phyloP scores from a whole-genome alignment of 495 filamentous ascomycete species.

The Chaetomium cochliodes region DNA sequence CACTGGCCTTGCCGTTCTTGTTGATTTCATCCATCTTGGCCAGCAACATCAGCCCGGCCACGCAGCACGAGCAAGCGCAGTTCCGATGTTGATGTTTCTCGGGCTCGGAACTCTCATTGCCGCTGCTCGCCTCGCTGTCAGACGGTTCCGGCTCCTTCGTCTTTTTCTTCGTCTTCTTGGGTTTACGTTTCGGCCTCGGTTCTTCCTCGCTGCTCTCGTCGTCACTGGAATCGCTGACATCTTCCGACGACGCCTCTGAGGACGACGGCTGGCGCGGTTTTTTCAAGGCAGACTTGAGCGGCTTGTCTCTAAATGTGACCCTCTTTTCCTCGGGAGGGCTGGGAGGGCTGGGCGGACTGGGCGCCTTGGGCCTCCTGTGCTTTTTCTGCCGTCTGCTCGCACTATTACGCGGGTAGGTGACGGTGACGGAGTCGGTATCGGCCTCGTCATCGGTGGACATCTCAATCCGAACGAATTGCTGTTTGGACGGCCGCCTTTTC shows the following conservation, averaged over 20 bases:
- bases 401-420: slow-evolving; percentile 38
- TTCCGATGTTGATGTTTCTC: slow-evolving; percentile 1
- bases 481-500: slow-evolving; percentile 22
- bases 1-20: slow-evolving; percentile 16
- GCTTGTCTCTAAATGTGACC: slow-evolving; percentile 26
- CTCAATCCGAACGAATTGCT: slow-evolving; percentile 32
- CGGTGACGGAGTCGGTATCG: slow-evolving; percentile 35
- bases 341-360: not conserved
- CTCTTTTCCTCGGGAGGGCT: slow-evolving; percentile 14
- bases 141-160: not conserved
- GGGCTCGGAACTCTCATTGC: slow-evolving; percentile 2
- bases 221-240: not conserved
- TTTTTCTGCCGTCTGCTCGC: not conserved
- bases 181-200: slow-evolving; percentile 3
- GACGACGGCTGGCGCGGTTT: slow-evolving; percentile 15
- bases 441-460: slow-evolving; percentile 43
- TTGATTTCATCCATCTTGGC: slow-evolving; percentile 15
- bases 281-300: slow-evolving; percentile 30
- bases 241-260: slow-evolving; percentile 3
- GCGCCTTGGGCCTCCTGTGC: not conserved
- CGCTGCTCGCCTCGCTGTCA: slow-evolving; percentile 7
- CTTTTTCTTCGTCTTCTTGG: slow-evolving; percentile 20
- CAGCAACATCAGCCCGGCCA: slow-evolving; percentile 9
- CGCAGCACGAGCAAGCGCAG: slow-evolving; percentile 16
- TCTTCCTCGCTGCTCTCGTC: slow-evolving; percentile 19